Percentiles rank a stretch among this genome's conserved stretches.
phyloP scores from a whole-genome alignment of 1,284 basidiomycete genomes.

The Moesziomyces parantarcticus region DNA sequence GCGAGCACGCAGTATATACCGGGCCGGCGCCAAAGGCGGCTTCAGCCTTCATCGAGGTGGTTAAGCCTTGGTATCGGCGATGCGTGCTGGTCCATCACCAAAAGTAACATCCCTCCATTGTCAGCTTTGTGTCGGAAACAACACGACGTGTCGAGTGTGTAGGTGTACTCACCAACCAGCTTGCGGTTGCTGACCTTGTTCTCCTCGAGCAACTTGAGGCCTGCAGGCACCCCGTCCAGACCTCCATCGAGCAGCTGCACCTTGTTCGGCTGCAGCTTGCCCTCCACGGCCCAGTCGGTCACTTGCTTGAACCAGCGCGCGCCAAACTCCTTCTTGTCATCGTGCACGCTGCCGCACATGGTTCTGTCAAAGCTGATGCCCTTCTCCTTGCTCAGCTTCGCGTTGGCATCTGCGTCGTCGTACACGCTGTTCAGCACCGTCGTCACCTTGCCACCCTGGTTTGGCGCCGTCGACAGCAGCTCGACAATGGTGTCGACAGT shows the following conservation, averaged over 20 bases:
- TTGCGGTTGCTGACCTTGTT: slow-evolving; percentile 64
- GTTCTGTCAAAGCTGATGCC: slow-evolving; percentile 13
- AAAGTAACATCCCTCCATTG: not conserved
- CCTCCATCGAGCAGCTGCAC: slow-evolving; percentile 51
- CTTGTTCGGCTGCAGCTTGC: slow-evolving; percentile 56
- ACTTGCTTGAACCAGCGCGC: slow-evolving; percentile 54
- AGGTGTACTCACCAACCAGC: slow-evolving; percentile 62
- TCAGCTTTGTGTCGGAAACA: no score
- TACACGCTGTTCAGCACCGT: slow-evolving; percentile 11
- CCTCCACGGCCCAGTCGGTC: slow-evolving; percentile 51
- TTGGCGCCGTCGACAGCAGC: slow-evolving; percentile 36
- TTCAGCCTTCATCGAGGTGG: slow-evolving; percentile 3
- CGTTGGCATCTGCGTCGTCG: slow-evolving; percentile 10
- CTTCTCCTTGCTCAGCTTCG: slow-evolving; percentile 16
- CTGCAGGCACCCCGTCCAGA: slow-evolving; percentile 41
- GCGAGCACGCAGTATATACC: not conserved
- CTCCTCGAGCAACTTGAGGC: slow-evolving; percentile 51
- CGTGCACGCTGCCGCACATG: slow-evolving; percentile 15
- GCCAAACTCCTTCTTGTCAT: slow-evolving; percentile 45
- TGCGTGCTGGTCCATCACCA: slow-evolving; percentile 14
- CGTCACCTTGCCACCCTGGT: slow-evolving; percentile 20
- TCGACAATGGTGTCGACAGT: slow-evolving; percentile 45
- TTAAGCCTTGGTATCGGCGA: slow-evolving; percentile 25
- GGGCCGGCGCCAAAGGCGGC: not conserved
- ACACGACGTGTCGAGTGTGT: not conserved